A percentile compares a stretch with the other conserved stretches of the same genome.
Evolutionary conservation across 345 rosid genomes (phyloP).

Genomic region (Aquilaria sinensis): DNA sequence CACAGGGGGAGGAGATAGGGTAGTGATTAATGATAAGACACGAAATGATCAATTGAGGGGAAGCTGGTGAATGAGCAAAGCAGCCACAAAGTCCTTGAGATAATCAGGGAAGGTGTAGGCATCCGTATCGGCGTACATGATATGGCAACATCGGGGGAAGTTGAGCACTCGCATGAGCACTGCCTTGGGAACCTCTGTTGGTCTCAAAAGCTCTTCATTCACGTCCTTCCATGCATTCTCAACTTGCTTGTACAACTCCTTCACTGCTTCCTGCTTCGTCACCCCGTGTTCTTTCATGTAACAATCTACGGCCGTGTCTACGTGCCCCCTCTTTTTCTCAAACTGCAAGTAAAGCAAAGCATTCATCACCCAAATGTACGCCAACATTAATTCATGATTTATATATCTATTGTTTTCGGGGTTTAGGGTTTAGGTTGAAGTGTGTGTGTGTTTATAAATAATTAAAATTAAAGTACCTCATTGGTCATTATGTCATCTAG

Average conservation of each 20-base stretch:
- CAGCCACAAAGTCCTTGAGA: not conserved
- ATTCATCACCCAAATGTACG: not conserved
- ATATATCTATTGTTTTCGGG: not conserved
- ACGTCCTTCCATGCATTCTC: constrained; percentile 20
- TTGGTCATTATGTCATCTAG: constrained; percentile 21
- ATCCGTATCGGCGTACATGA: constrained; percentile 22
- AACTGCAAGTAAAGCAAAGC: not conserved
- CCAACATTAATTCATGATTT: not conserved
- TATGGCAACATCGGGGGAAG: constrained; percentile 11
- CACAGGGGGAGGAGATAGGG: too few species aligned
- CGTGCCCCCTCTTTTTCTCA: constrained; percentile 9
- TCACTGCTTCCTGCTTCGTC: not conserved
- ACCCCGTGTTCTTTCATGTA: constrained; percentile 4
- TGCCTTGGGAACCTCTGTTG: not conserved
- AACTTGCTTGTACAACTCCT: constrained; percentile 4
- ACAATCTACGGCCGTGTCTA: not conserved
- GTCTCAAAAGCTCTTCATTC: constrained; percentile 11
- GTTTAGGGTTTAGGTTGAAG: too few species aligned
- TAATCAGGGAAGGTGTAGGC: not conserved
- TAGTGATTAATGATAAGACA: too few species aligned
- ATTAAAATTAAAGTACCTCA: not conserved
- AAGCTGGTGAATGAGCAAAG: not conserved
- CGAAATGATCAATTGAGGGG: not conserved
- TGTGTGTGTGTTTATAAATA: too few species aligned
- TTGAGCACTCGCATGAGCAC: constrained; percentile 19